Conservation (phyloP, 1,284 basidiomycete species). For the Puccinia sorghi region DNA sequence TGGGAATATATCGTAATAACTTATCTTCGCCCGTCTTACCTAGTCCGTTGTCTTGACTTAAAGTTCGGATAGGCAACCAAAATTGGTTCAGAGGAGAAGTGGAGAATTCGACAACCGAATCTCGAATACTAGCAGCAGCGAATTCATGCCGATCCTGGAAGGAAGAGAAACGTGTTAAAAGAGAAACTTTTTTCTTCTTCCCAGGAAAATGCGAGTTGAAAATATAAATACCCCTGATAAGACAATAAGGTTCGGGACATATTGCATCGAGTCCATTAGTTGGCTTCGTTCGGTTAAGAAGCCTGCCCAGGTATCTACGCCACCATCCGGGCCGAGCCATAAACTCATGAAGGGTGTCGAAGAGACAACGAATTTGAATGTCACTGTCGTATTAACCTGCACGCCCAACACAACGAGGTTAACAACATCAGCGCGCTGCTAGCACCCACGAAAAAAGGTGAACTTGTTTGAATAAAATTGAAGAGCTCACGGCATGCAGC, state of each 20-base stretch:
- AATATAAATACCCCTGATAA: conserved; percentile 56
- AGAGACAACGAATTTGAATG: conserved; percentile 77
- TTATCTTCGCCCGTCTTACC: conserved; percentile 65
- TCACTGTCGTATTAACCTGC: conserved; percentile 70
- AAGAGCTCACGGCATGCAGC: conserved; percentile 64
- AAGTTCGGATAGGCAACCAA: conserved; percentile 63
- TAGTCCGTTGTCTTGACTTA: conserved; percentile 58
- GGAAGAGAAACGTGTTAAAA: not conserved
- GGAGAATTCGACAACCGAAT: conserved; percentile 64
- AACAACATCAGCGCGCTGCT: not conserved
- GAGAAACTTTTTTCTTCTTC: not conserved
- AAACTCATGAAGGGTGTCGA: conserved; percentile 77
- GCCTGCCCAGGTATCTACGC: conserved; percentile 67
- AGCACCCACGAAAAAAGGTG: not conserved
- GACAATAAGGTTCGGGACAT: conserved; percentile 67
- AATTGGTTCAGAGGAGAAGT: conserved; percentile 70
- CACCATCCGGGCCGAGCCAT: conserved; percentile 69
- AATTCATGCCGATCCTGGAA: conserved; percentile 74
- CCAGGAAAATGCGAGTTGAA: not conserved
- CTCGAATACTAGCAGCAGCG: conserved; percentile 64
- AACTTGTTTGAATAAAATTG: conserved; percentile 15
- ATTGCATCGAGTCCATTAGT: conserved; percentile 66
- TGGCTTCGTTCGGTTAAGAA: conserved; percentile 67
- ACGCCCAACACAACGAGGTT: conserved; percentile 8
- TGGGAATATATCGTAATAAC: conserved; percentile 65